Evolutionary conservation across 768 basidiomycete species (phyloP).

Genomic region (Lentinus tigrinus): DNA sequence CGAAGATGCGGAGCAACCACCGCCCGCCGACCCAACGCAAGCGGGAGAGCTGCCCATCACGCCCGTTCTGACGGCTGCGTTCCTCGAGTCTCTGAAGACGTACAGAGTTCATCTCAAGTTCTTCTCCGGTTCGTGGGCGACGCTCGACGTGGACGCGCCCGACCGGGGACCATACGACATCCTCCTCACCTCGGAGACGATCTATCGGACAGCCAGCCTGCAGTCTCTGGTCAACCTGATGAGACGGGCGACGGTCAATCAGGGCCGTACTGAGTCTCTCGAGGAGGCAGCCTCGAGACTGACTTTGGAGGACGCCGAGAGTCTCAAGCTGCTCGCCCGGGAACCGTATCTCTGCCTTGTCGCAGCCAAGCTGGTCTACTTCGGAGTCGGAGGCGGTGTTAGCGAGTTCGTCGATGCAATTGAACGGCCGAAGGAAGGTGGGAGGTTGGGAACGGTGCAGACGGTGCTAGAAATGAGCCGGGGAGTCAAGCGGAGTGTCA

Average conservation of each 20-base stretch:
- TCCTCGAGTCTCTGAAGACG: constrained; percentile 54
- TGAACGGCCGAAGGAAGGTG: constrained; percentile 25
- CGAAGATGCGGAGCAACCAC: constrained; percentile 20
- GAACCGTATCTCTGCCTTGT: constrained; percentile 58
- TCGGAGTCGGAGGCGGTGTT: constrained; percentile 92
- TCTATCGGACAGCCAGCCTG: constrained; percentile 73
- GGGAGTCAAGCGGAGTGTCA: constrained; percentile 76
- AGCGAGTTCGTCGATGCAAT: constrained; percentile 67
- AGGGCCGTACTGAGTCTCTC: not conserved
- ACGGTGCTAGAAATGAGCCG: constrained; percentile 62
- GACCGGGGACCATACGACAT: constrained; percentile 55
- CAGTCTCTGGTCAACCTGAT: constrained; percentile 56
- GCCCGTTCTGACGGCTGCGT: constrained; percentile 59
- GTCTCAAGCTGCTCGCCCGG: not conserved
- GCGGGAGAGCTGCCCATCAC: constrained; percentile 69
- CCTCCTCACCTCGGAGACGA: constrained; percentile 89
- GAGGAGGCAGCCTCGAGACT: constrained; percentile 2
- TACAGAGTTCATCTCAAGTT: constrained; percentile 65
- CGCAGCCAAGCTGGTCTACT: constrained; percentile 90
- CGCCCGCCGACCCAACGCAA: constrained; percentile 31
- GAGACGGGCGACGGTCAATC: constrained; percentile 33
- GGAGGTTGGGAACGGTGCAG: constrained; percentile 43
- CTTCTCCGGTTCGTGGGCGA: constrained; percentile 81
- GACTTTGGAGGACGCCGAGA: not conserved
- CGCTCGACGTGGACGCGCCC: constrained; percentile 36